phyloP scores from a whole-genome alignment of 768 basidiomycete genomes.

The Boletus pseudopeckii region DNA sequence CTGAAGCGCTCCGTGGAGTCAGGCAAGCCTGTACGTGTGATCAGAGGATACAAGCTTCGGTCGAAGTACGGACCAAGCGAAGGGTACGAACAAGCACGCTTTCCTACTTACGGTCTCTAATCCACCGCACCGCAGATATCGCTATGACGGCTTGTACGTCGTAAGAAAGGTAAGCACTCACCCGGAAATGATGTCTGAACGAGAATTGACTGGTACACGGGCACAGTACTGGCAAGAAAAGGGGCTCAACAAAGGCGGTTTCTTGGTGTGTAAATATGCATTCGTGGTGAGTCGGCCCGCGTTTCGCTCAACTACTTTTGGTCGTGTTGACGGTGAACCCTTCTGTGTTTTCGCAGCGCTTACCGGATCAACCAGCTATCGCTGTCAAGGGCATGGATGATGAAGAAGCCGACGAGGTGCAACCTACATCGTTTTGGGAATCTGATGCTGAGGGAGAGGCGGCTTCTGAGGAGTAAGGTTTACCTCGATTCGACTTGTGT shows the following conservation, averaged over 20 bases:
- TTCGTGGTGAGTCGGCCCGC: constrained; percentile 56
- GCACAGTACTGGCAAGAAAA: constrained; percentile 68
- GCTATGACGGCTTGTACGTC: constrained; percentile 86
- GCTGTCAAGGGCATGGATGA: constrained; percentile 19
- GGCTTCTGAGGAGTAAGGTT: background rate
- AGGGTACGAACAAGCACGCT: constrained; percentile 45
- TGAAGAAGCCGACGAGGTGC: constrained; percentile 3
- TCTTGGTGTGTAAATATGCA: constrained; percentile 80
- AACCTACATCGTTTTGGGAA: background rate
- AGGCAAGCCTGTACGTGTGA: constrained; percentile 78
- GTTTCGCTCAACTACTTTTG: background rate
- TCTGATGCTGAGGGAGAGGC: constrained; percentile 3
- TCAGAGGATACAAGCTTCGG: constrained; percentile 66
- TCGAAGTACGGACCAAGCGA: constrained; percentile 75
- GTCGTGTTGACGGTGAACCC: background rate
- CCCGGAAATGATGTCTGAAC: background rate
- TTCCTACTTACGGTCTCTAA: background rate
- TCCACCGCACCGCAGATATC: constrained; percentile 49
- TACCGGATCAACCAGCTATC: constrained; percentile 23
- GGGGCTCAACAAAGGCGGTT: constrained; percentile 66
- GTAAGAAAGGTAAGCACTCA: constrained; percentile 58
- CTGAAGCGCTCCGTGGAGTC: constrained; percentile 72
- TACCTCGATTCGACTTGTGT: no score
- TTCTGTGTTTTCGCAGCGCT: constrained; percentile 15
- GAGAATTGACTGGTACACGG: background rate